Percentiles rank a stretch among this genome's conserved stretches.
Conservation (phyloP, 2,329 filamentous ascomycete species). For the Teratosphaeria zuluensis region DNA sequence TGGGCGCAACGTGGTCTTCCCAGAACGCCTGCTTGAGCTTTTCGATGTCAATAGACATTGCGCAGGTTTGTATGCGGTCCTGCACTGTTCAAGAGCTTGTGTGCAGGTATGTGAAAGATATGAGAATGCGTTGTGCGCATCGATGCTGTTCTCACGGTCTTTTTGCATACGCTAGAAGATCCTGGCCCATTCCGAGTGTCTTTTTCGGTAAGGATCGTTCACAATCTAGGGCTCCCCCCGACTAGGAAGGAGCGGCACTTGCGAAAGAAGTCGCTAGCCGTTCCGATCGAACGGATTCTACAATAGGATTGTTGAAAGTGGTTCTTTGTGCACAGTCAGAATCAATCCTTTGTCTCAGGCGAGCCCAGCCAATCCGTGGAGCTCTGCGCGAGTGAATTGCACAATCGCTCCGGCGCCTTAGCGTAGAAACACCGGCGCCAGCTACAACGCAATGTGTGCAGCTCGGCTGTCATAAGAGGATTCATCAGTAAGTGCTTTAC, state of each 20-base stretch:
- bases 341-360: not conserved
- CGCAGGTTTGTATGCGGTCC: not conserved
- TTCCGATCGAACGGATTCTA: not conserved
- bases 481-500: not conserved
- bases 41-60: not conserved
- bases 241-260: not conserved
- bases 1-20: not conserved
- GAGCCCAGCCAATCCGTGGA: not conserved
- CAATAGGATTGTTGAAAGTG: not conserved
- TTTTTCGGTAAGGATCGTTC: no score
- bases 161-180: not conserved
- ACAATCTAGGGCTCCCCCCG: not conserved
- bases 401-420: not conserved
- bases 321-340: not conserved
- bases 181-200: not conserved
- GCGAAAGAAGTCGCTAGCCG: not conserved
- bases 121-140: not conserved
- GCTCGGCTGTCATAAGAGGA: not conserved
- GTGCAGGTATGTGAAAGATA: not conserved
- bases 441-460: not conserved
- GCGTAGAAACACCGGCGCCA: not conserved
- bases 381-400: not conserved
- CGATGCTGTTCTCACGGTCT: not conserved
- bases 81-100: not conserved
- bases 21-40: not conserved